Evolutionary conservation across 192 early-diverging fungal genomes (phyloP), one percentile per base, ranked within the genome.

Genomic region (Coemansia sp.): DNA sequence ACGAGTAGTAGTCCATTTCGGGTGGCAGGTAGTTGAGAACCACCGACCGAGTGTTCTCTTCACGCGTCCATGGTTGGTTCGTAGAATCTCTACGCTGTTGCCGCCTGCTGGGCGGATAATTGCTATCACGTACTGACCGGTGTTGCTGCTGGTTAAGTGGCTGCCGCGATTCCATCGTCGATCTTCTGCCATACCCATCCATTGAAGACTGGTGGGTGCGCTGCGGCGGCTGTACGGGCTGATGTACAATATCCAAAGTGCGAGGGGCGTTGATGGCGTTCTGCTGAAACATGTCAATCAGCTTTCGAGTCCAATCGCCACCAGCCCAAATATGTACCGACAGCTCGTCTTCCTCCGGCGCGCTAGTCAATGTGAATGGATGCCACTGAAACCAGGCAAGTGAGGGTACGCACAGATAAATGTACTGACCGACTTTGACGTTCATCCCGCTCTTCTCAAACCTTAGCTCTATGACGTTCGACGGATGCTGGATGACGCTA

Each of bases 281-380:
- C 28, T 64, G 57, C 55, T 62, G 63, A 35, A 82, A 72, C 37
- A 32, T 60, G 23, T 64, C 13, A 9, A 82, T 72, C 6, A 93
- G 88, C 38, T 76, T 62, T 1, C 70, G 73, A 21, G 91, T 93
- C 88, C 88, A 93, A 68, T 90, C 91, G 52, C 92, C 92, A 13
- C 81, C 87, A 19, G 91, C 87, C 47, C 89, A 85, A 43, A 93
- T 92, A 72, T 94, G 92, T 30, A 94, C 70, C 1, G 88, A 87
- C 28, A 91, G 75, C 67, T 91, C 89, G 50, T 87, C 83, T 43
- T 94, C 92, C 49, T 93, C 85, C 2, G 92, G 92, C 4, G 91
- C 91, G 43, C 89, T 92, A 13, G 91, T 94, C 66, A 94, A 78
- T 0, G 92, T 94, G 73, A 94, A 94, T 3, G 92, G 92, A 67